phyloP scores from a whole-genome alignment of 805 yeast genomes.

The Wickerhamiella lipophila region DNA sequence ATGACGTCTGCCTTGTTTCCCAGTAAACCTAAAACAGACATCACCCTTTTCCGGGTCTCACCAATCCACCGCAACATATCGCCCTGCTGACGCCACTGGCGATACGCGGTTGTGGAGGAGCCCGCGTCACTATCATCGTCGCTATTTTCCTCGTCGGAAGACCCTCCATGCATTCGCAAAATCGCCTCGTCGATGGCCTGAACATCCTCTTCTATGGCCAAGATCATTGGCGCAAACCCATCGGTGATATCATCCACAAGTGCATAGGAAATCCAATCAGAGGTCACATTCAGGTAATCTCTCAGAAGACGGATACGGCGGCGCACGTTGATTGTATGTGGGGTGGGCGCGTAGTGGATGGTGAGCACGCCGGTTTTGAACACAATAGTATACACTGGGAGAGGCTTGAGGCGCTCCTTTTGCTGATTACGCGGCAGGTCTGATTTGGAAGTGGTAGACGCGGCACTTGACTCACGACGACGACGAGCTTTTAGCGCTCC shows the following conservation, averaged over 20 bases:
- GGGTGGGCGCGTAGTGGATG: constrained; percentile 87
- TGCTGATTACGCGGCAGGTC: background rate
- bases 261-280: constrained; percentile 97
- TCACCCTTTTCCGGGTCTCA: constrained; percentile 85
- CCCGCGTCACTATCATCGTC: constrained; percentile 29
- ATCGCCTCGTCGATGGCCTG: constrained; percentile 90
- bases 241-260: constrained; percentile 93
- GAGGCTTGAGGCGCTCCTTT: constrained; percentile 57
- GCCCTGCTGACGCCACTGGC: constrained; percentile 84
- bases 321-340: constrained; percentile 91
- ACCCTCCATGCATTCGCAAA: constrained; percentile 67
- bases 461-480: constrained; percentile 6
- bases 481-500: constrained; percentile 10
- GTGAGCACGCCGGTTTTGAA: constrained; percentile 85
- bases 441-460: background rate
- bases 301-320: constrained; percentile 77
- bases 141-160: constrained; percentile 33
- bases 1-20: constrained; percentile 97
- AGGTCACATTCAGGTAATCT: constrained; percentile 78
- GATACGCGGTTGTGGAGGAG: constrained; percentile 31
- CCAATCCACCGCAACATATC: constrained; percentile 93
- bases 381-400: constrained; percentile 86
- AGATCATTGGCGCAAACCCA: constrained; percentile 94
- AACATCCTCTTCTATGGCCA: constrained; percentile 86
- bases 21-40: constrained; percentile 71